Base-by-base conservation (phyloP, 2,329 filamentous ascomycete species). In the Ophiognomonia clavigignenti-juglandacearum region DNA sequence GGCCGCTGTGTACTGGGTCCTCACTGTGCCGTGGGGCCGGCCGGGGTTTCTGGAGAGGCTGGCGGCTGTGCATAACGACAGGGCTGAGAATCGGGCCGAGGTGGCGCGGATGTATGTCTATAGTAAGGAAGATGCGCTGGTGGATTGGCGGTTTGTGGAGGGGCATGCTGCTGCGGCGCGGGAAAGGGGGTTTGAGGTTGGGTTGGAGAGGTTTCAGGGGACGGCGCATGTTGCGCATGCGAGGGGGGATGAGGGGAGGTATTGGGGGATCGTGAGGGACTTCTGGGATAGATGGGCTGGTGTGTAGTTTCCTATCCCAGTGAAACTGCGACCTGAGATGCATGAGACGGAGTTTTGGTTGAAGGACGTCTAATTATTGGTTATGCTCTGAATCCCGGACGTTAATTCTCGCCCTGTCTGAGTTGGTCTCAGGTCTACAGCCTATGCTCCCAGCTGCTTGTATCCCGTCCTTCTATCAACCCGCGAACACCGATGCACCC, bases 171-270 rank as follows among this genome's bases (percentile, higher is more conserved):
- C 50, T 3, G 61, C 69, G 36, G 74, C 76, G 0, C 54, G 43
- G 24, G 49, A 53, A 6, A 61, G 55, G 8, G 74, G 72, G 2
- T 70, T 72, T 32, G 45, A 46, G 4, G 69, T 77, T 1, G 60
- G 65, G 39, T 57, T 62, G 51, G 77, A 77, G 54, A 57, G 59
- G 53, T 80, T 80, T 43, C 59, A 61, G 23, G 64, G 65, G 29
- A 75, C 70, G 4, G 61, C 62, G 20, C 78, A 82, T 58, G 76
- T 80, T 20, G 67, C 73, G 16, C 74, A 78, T 49, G 65, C 68
- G 48, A 67, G 70, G 50, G 56, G 56, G 0, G 71, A 80, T 48
- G 60, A 61, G 22, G 58, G 63, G 38, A 62, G 75, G 45, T 82
- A 82, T 56, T 80, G 78, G 77, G 54, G 52, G 4, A 59, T 67